Base-by-base conservation (phyloP, 164 flowering plant species). In the Stephania cephalantha region DNA sequence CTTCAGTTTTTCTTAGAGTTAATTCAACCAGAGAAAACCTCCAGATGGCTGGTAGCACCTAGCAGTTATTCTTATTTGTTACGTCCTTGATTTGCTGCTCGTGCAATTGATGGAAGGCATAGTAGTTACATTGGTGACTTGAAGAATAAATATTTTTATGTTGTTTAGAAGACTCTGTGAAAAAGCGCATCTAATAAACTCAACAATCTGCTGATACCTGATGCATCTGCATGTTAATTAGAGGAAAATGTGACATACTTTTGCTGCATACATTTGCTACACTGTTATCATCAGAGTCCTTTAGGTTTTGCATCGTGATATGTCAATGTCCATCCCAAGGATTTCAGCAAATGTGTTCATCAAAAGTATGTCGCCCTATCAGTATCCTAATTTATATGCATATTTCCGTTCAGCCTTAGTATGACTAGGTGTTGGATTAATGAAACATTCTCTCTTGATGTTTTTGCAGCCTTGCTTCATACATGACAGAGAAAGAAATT, bases 401-500 rank as follows among this genome's bases (percentile, higher is more conserved):
- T 58, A 58, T 58, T 58, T 58, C 18, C 64, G n/a, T 17, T 58
- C 20, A 58, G 64, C 64, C 18, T 58, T 18, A 58, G 17, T 58
- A 58, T 4, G 7, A 58, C 4, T 58, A 4, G 6, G 0, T 58
- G 64, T 72, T 58, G 22, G 7, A 30, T 68, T 29, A 3, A 30
- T 35, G 20, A 20, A 63, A 66, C 7, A 10, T 46, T 65, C 52
- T 80, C 68, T 81, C 71, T 20, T 79, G 65, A 9, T 70, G 69
- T 76, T 48, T 76, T 15, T 79, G 70, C 93, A 95, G 99, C 86
- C 99, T 95, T 78, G 99, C 99, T 63, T 91, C 98, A 15, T 95
- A 93, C 77, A 93, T 95, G 85, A 91, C 86, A 8, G 97, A 95
- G 76, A 98, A 93, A 69, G 94, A 95, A 81, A 85, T 89, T 71